Percentiles rank a stretch among this genome's conserved stretches.
These are phyloP conservation scores for Hemerocallis citrina DNA, from an alignment of 106 monocot genomes.

Conservation along the genomic window DNA sequence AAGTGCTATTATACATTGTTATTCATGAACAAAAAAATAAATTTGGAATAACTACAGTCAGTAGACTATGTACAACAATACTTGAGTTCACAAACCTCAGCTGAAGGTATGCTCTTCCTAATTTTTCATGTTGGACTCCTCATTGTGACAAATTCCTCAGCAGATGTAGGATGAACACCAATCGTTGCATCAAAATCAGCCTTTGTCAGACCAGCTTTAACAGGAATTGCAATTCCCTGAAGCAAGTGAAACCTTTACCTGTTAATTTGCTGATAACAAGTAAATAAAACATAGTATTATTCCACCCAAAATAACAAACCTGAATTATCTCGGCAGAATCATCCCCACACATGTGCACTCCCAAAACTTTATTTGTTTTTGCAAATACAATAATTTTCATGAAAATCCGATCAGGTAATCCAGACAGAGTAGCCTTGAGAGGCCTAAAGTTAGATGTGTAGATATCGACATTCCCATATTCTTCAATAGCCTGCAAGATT, in stretches of 20 bases:
- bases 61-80: background rate
- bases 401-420: constrained; percentile 83
- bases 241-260: constrained; percentile 5
- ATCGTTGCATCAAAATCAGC: constrained; percentile 85
- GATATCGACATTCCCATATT: constrained; percentile 83
- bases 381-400: constrained; percentile 97
- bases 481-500: constrained; percentile 63
- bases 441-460: constrained; percentile 95
- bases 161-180: constrained; percentile 88
- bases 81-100: constrained; percentile 33
- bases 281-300: constrained; percentile 2
- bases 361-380: constrained; percentile 79
- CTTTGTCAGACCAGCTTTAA: constrained; percentile 83
- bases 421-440: constrained; percentile 88
- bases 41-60: background rate
- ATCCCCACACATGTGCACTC: constrained; percentile 99
- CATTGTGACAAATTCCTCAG: constrained; percentile 99
- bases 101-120: constrained; percentile 19
- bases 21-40: background rate
- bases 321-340: constrained; percentile 95
- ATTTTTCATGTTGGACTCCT: constrained; percentile 80
- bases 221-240: constrained; percentile 92
- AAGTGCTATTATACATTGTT: background rate
- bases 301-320: constrained; percentile 30
- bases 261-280: background rate